Base-by-base conservation (phyloP, 2,329 filamentous ascomycete genomes). In the Aspergillus brunneoviolaceus region DNA sequence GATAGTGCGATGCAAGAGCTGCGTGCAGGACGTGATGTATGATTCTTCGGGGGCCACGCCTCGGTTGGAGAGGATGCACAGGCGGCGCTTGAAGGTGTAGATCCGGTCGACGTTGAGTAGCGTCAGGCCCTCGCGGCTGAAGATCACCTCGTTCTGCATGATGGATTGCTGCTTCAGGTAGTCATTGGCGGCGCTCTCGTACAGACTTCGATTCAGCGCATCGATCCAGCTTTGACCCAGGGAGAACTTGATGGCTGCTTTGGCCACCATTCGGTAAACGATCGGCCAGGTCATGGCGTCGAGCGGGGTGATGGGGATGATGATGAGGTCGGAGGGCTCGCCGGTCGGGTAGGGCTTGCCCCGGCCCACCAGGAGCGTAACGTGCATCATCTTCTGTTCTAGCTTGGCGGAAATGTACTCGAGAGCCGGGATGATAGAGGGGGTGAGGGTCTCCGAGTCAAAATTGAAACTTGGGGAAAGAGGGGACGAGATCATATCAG, bases 81-180 rank as follows among this genome's bases (percentile, higher is more conserved):
- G 70, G 16, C 76, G 69, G 31, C 75, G 75, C 60, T 80, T 80
- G 62, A 80, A 73, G 14, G 74, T 79, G 59, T 79, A 79, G 58
- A 80, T 76, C 45, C 77, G 76, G 66, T 80, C 77, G 63, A 79
- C 76, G 56, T 74, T 79, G 11, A 80, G 69, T 7, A 80, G 63
- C 0, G 77, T 79, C 35, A 80, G 65, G 2, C 77, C 78, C 60
- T 80, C 78, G 49, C 76, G 74, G 58, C 73, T 76, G 67, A 78
- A 79, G 35, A 79, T 68, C 35, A 79, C 72, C 56, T 80, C 76
- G 58, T 79, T 78, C 60, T 80, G 78, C 45, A 76, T 63, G 47
- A 80, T 74, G 6, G 77, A 79, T 59, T 78, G 76, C 55, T 76
- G 70, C 45, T 78, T 69, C 5, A 79, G 70, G 61, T 78, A 77